These are phyloP conservation scores for Pestalotiopsis sp. DNA, from an alignment of 2,329 filamentous ascomycete genomes.

Conservation along the genomic window DNA sequence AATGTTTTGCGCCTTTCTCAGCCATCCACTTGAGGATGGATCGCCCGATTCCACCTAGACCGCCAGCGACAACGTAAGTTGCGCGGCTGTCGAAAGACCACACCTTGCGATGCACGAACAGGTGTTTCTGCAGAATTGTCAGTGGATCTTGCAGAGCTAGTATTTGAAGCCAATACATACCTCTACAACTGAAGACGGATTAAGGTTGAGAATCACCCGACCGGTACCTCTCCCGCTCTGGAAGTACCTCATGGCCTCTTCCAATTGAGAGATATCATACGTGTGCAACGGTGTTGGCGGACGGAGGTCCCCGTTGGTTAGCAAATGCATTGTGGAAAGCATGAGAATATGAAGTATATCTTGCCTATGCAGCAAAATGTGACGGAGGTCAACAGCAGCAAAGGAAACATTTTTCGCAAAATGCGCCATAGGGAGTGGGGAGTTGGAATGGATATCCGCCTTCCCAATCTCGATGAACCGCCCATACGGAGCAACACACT, in stretches of 20 bases:
- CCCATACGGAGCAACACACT: slow-evolving; percentile 31
- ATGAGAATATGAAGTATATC: slow-evolving; percentile 26
- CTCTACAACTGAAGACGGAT: slow-evolving; percentile 42
- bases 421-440: slow-evolving; percentile 48
- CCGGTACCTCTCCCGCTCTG: slow-evolving; percentile 41
- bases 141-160: too few species aligned
- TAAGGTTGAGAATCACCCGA: slow-evolving; percentile 46
- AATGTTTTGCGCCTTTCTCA: slow-evolving; percentile 45
- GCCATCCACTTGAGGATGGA: slow-evolving; percentile 53
- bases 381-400: slow-evolving; percentile 45
- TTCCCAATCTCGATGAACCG: slow-evolving; percentile 31
- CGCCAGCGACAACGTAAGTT: slow-evolving; percentile 53
- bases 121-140: background rate
- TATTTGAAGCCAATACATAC: slow-evolving; percentile 20
- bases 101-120: slow-evolving; percentile 27
- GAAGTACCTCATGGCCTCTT: slow-evolving; percentile 44
- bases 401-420: slow-evolving; percentile 49
- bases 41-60: slow-evolving; percentile 54
- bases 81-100: slow-evolving; percentile 39
- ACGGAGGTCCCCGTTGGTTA: slow-evolving; percentile 22
- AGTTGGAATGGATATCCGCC: slow-evolving; percentile 25
- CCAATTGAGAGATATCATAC: slow-evolving; percentile 34
- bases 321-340: slow-evolving; percentile 26
- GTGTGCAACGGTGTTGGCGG: slow-evolving; percentile 34
- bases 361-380: slow-evolving; percentile 35